These are phyloP conservation scores for Medakamo hakoo DNA, from an alignment of 139 green algal genomes.

Conservation along the genomic window DNA sequence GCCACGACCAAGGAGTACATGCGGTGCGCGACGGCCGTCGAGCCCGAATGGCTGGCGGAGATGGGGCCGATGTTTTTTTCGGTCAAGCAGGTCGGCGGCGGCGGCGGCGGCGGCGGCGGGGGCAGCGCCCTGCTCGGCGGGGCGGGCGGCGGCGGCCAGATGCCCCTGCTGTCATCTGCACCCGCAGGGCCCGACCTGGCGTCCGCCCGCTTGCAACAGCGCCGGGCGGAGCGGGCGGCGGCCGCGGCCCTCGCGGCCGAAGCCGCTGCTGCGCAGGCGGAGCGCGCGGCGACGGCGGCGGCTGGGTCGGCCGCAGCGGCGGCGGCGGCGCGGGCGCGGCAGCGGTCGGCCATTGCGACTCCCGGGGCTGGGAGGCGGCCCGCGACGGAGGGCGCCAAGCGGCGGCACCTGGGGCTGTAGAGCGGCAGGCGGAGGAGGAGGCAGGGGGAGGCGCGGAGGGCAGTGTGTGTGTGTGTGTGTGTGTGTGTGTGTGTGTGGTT, in stretches of 20 bases:
- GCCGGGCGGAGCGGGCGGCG: slow-evolving; percentile 29
- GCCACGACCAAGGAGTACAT: slow-evolving; percentile 98
- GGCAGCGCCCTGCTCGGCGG: not conserved
- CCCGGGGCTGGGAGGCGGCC: slow-evolving; percentile 24
- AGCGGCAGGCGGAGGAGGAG: no score
- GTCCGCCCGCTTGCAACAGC: no score
- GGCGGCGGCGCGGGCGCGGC: slow-evolving; percentile 16
- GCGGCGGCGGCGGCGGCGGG: slow-evolving; percentile 17
- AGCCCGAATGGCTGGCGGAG: slow-evolving; percentile 95
- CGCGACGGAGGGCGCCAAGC: not conserved
- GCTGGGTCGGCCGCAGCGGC: slow-evolving; percentile 9
- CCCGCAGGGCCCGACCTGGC: no score
- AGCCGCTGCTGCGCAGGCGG: slow-evolving; percentile 31
- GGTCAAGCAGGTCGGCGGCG: slow-evolving; percentile 72
- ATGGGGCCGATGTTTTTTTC: slow-evolving; percentile 96
- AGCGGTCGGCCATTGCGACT: slow-evolving; percentile 50
- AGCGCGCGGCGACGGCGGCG: slow-evolving; percentile 19
- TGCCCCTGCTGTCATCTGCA: not conserved
- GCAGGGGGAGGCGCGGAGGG: no score
- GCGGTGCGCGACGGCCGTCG: slow-evolving; percentile 93
- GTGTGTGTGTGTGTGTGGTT: not conserved
- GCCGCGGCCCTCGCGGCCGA: slow-evolving; percentile 66
- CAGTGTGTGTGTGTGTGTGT: no score
- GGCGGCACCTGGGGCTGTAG: no score
- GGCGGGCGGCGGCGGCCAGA: not conserved